Conservation (phyloP, 2,329 filamentous ascomycete genomes). For the Orbilia ellipsospora region DNA sequence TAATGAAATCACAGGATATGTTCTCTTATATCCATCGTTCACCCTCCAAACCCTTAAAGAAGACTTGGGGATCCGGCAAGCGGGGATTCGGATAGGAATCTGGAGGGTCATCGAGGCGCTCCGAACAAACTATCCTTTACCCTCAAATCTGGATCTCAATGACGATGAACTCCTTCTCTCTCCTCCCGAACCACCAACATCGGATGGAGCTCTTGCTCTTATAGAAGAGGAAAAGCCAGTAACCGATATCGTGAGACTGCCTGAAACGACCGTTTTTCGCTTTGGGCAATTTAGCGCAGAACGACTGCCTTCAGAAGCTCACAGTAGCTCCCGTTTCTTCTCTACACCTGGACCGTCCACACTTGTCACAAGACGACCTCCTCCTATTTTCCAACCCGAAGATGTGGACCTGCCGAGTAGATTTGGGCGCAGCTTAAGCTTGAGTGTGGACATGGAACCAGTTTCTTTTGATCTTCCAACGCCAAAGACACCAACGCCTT, state of each 20-base stretch:
- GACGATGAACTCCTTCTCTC: constrained; percentile 37
- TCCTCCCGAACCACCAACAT: not conserved
- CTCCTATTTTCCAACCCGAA: not conserved
- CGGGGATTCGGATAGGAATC: constrained; percentile 11
- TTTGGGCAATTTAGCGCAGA: constrained; percentile 12
- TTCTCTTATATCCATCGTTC: constrained; percentile 16
- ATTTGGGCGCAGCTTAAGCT: not conserved
- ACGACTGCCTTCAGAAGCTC: not conserved
- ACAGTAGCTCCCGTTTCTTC: not conserved
- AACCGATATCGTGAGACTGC: not conserved
- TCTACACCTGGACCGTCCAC: not conserved
- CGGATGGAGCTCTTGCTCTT: not conserved
- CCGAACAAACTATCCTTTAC: constrained; percentile 2
- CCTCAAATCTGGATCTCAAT: not conserved
- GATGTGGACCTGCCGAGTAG: not conserved
- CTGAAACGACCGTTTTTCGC: constrained; percentile 24
- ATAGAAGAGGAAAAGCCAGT: not conserved
- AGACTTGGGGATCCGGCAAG: constrained; percentile 14
- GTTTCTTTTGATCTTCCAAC: not conserved
- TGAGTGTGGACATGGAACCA: not conserved
- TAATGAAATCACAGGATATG: constrained; percentile 25
- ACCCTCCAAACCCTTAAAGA: constrained; percentile 5
- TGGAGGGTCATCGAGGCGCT: constrained; percentile 22
- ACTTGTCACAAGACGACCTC: constrained; percentile 13
- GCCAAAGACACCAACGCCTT: not conserved